These are phyloP conservation scores for Terana coerulea DNA, from an alignment of 768 basidiomycete genomes.

Conservation along the genomic window DNA sequence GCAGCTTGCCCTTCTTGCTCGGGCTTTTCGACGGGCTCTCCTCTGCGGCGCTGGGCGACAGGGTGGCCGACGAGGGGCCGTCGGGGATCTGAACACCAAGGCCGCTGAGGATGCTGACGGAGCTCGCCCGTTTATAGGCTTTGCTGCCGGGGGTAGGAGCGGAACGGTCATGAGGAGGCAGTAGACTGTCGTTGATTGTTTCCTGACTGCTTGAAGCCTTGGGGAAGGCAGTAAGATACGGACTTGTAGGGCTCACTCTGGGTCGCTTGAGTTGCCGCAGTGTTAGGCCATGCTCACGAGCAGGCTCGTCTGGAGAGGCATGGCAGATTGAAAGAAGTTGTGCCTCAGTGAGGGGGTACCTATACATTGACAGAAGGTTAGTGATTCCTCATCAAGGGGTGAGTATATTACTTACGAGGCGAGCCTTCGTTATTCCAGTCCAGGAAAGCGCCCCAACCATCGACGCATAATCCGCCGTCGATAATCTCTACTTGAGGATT, in stretches of 20 bases:
- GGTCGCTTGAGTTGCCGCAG: conserved; percentile 58
- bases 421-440: conserved; percentile 52
- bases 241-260: conserved; percentile 28
- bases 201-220: conserved; percentile 7
- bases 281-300: conserved; percentile 74
- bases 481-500: conserved; percentile 59
- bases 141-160: conserved; percentile 21
- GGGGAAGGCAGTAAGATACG: conserved; percentile 20
- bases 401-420: conserved; percentile 40
- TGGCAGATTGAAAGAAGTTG: conserved; percentile 83
- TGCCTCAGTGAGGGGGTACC: conserved; percentile 76
- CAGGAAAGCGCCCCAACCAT: conserved; percentile 86
- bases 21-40: conserved; percentile 27
- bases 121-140: conserved; percentile 87
- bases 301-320: conserved; percentile 70
- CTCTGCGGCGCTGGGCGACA: conserved; percentile 24
- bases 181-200: conserved; percentile 12
- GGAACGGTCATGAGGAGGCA: conserved; percentile 2
- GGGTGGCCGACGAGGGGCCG: conserved; percentile 53
- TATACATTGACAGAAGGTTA: conserved; percentile 27
- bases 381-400: too few relatives aligned
- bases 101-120: conserved; percentile 90
- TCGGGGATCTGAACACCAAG: conserved; percentile 85
- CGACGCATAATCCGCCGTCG: conserved; percentile 74
- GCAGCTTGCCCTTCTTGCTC: conserved; percentile 57